Evolutionary conservation across 2,329 filamentous ascomycete genomes (phyloP), one percentile per base, ranked within the genome.

Genomic region (Diaporthe amygdali): DNA sequence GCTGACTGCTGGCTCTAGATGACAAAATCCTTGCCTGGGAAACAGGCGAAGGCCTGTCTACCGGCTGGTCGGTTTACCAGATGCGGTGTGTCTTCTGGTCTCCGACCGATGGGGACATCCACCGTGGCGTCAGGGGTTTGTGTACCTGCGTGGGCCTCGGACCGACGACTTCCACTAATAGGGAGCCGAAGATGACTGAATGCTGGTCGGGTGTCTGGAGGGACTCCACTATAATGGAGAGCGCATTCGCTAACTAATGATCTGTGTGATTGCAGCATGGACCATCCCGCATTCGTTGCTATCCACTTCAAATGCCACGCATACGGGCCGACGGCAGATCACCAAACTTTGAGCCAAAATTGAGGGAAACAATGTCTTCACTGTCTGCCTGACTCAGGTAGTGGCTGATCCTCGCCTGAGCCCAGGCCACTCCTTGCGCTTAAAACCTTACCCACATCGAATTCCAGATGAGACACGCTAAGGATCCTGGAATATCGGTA

Each of bases 391-490:
- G 59, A 64, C 59, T 64, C 59, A 20, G 59, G 59, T 20, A 17
- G 20, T n/a, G 20, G 54, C 12, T 2, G 34, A 9, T 27, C 5
- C 12, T 20, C 46, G 27, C 14, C 59, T 27, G 59, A 34, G 59
- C n/a, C 59, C 44, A 49, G 41, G 44, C 44, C 44, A 20, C 37
- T 30, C 20, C 30, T n/a, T 63, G 59, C 3, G 41, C 59, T 25
- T 7, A 12, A 22, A 49, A 5, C 5, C 27, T 49, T 49, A 64
- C n/a, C 59, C 59, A 49, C 59, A 49, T 64, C 59, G 59, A 64
- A 64, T 49, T 64, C 59, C 44, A 64, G 12, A 20, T 37, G 59
- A 64, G 59, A 64, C 59, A 49, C 59, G 59, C 59, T 49, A 64
- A 37, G 2, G 44, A 64, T 10, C 44, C 59, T 64, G 59, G 59